These are phyloP conservation scores for Davidsoniella eucalypti DNA, from an alignment of 2,329 filamentous ascomycete genomes.

Conservation along the genomic window DNA sequence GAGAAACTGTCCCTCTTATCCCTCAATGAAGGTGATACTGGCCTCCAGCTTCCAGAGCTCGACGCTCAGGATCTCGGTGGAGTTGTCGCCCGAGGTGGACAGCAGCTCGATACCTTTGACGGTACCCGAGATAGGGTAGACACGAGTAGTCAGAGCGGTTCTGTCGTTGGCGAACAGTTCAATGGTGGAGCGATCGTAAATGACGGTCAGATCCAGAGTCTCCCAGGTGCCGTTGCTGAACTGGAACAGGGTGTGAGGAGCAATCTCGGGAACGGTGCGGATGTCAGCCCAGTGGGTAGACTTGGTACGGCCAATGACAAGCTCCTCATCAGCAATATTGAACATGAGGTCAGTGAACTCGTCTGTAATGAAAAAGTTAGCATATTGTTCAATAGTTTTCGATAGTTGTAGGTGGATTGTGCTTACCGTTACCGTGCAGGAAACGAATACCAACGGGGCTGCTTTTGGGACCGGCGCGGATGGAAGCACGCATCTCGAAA, in stretches of 20 bases:
- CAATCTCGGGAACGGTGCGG: slow-evolving; percentile 9
- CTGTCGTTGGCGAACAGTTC: slow-evolving; percentile 16
- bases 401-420: not conserved
- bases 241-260: slow-evolving; percentile 12
- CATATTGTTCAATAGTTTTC: not conserved
- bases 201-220: slow-evolving; percentile 14
- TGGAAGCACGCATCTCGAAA: slow-evolving; percentile 7
- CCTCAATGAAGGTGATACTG: slow-evolving; percentile 4
- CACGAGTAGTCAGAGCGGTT: slow-evolving; percentile 15
- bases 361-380: slow-evolving; percentile 3
- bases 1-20: not conserved
- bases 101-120: slow-evolving; percentile 13
- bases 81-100: slow-evolving; percentile 8
- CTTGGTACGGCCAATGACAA: slow-evolving; percentile 14
- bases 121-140: slow-evolving; percentile 15
- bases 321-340: slow-evolving; percentile 11
- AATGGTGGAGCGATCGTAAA: slow-evolving; percentile 16
- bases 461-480: slow-evolving; percentile 2
- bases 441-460: slow-evolving; percentile 8
- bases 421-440: slow-evolving; percentile 10
- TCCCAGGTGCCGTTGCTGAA: slow-evolving; percentile 11
- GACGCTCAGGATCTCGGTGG: slow-evolving; percentile 4
- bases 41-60: slow-evolving; percentile 9
- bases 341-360: slow-evolving; percentile 15
- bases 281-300: slow-evolving; percentile 13